Percentiles rank a stretch among this genome's conserved stretches.
Conservation (phyloP, 805 yeast genomes). For the Ogataea corticis region DNA sequence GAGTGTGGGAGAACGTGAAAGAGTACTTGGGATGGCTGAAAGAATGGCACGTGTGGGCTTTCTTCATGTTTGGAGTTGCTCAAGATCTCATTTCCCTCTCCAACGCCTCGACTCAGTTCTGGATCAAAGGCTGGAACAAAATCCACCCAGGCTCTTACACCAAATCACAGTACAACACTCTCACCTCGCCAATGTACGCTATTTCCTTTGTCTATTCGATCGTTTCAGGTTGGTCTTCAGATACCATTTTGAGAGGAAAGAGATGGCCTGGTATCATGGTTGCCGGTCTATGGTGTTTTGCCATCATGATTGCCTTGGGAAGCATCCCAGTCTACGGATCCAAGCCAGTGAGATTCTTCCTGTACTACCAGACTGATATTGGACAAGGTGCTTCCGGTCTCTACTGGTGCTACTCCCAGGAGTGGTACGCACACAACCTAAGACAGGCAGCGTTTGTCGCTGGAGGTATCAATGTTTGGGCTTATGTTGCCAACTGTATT, state of each 20-base stretch:
- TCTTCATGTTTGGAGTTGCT: conserved; percentile 19
- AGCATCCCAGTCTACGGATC: conserved; percentile 19
- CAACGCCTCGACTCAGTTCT: conserved; percentile 20
- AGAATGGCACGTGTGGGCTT: conserved; percentile 25
- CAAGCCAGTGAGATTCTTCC: conserved; percentile 21
- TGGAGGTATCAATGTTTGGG: conserved; percentile 24
- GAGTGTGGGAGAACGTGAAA: conserved; percentile 11
- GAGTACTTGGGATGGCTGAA: conserved; percentile 15
- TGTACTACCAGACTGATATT: conserved; percentile 19
- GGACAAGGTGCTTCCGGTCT: conserved; percentile 22
- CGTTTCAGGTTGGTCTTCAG: conserved; percentile 22
- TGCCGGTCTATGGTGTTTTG: conserved; percentile 18
- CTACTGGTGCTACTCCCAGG: conserved; percentile 24
- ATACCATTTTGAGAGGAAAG: conserved; percentile 19
- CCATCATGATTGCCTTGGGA: conserved; percentile 17
- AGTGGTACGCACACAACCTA: conserved; percentile 18
- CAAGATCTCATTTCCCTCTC: conserved; percentile 21
- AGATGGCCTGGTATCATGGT: conserved; percentile 23
- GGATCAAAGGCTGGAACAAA: conserved; percentile 26
- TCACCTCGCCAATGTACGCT: conserved; percentile 22
- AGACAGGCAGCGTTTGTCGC: conserved; percentile 19
- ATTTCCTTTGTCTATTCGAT: conserved; percentile 15
- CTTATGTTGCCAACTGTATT: conserved; percentile 20
- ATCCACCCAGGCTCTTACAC: conserved; percentile 18
- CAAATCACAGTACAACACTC: conserved; percentile 18